Percentiles rank a stretch among this genome's conserved stretches.
phyloP scores from a whole-genome alignment of 495 filamentous ascomycete species.

The Aspergillus coremiiformis region DNA sequence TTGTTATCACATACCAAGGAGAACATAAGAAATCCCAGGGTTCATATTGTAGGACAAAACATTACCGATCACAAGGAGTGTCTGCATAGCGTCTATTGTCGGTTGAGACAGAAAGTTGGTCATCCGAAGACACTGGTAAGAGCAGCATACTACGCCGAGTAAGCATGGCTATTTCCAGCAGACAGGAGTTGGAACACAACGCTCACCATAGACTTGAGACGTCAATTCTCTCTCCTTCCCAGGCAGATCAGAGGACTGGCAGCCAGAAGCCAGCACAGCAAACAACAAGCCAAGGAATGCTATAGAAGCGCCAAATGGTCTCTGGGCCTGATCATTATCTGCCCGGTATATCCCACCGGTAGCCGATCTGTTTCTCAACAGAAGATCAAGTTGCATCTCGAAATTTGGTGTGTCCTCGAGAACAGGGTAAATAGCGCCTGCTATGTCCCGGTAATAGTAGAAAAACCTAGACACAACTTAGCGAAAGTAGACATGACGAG shows the following conservation, averaged over 20 bases:
- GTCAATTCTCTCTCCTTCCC: conserved; percentile 50
- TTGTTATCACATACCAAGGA: conserved; percentile 35
- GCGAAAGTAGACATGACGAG: background rate
- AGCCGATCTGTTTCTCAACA: conserved; percentile 56
- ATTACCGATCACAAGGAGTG: conserved; percentile 51
- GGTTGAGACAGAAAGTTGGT: conserved; percentile 55
- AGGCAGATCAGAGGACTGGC: conserved; percentile 69
- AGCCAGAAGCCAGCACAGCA: conserved; percentile 70
- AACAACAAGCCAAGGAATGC: conserved; percentile 66
- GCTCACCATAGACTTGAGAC: conserved; percentile 51
- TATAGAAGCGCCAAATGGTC: conserved; percentile 53
- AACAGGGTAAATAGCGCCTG: conserved; percentile 77
- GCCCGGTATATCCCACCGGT: conserved; percentile 37
- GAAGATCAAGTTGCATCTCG: conserved; percentile 58
- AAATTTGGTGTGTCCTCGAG: conserved; percentile 65
- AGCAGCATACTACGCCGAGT: conserved; percentile 45
- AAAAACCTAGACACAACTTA: conserved; percentile 48
- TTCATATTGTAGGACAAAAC: conserved; percentile 60
- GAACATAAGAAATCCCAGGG: conserved; percentile 52
- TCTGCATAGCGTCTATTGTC: conserved; percentile 52
- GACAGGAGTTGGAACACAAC: background rate
- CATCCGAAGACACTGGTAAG: conserved; percentile 55
- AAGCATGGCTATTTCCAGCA: background rate
- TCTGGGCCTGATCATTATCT: conserved; percentile 28
- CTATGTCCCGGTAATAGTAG: conserved; percentile 67